Evolutionary conservation across 1,284 basidiomycete genomes (phyloP), one percentile per base, ranked within the genome.

Genomic region (Fomes fomentarius): DNA sequence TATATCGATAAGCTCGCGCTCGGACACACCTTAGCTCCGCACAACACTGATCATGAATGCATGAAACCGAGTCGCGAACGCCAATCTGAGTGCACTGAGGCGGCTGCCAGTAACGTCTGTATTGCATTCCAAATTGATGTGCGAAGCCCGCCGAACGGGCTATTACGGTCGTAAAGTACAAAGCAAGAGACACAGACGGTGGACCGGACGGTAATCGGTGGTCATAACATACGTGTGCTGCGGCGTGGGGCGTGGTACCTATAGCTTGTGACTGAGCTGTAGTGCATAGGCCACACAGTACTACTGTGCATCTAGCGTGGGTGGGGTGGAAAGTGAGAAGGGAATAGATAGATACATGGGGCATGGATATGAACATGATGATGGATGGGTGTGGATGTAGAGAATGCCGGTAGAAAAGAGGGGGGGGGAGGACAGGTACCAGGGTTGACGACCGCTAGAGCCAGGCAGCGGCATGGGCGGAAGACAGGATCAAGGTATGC

Each of bases 141-240:
- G 41, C 39, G 31, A 34, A 47, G 50, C 50, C 39, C 26, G 17
- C 53, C 26, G n/a, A n/a, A 6, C 37, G 52, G 53, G 47, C 57
- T 41, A 52, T 50, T 44, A 49, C 39, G 22, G 47, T 30, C 12
- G 56, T 61, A 58, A 26, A 49, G 57, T 61, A 61, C 60, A 61
- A 61, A 61, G 60, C 60, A 61, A 61, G 50, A 55, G 34, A 49
- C 58, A 60, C 58, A 52, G 55, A 43, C 31, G 54, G 54, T 47
- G 55, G 57, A 57, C 60, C 15, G 34, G 38, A 30, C 50, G 31
- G 47, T 40, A 52, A 28, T 24, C 26, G 30, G 28, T 34, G 49
- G 41, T 30, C 43, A 61, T 56, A 56, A 57, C 60, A 55, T 54
- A 61, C 39, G 50, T 61, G 34, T 35, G 47, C 10, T 35, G 33